Percentiles rank a stretch among this genome's conserved stretches.
Conservation (phyloP, 352 stramenopile species). For the Phytophthora citrophthora region DNA sequence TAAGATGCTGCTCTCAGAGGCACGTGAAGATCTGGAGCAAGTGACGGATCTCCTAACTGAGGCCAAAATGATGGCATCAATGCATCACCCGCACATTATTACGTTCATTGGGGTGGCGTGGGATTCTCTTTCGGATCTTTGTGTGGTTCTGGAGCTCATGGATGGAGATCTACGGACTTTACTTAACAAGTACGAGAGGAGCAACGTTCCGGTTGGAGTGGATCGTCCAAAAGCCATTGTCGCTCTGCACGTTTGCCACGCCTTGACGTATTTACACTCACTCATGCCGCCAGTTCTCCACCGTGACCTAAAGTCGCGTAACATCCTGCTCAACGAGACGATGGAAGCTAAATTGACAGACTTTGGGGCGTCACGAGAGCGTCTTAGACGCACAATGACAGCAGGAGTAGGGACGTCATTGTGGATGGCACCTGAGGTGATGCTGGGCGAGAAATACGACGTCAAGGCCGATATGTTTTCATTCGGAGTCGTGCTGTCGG, state of each 20-base stretch:
- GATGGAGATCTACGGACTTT: slow-evolving; percentile 3
- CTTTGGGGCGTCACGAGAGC: slow-evolving; percentile 26
- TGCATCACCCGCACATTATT: slow-evolving; percentile 63
- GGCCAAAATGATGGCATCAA: slow-evolving; percentile 45
- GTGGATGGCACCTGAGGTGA: slow-evolving; percentile 14
- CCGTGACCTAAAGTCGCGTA: slow-evolving; percentile 62
- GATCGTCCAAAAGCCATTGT: slow-evolving; percentile 16
- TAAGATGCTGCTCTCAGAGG: slow-evolving; percentile 43
- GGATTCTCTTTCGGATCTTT: slow-evolving; percentile 42
- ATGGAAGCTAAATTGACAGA: slow-evolving; percentile 33
- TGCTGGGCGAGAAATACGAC: slow-evolving; percentile 17
- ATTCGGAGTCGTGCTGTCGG: slow-evolving; percentile 12
- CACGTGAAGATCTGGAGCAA: slow-evolving; percentile 19
- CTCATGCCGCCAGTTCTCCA: slow-evolving; percentile 37
- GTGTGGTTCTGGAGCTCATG: slow-evolving; percentile 51
- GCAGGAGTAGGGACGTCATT: slow-evolving; percentile 16
- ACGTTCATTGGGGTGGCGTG: slow-evolving; percentile 62
- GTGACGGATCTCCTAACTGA: slow-evolving; percentile 50
- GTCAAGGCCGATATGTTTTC: slow-evolving; percentile 17
- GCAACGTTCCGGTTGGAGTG: slow-evolving; percentile 4
- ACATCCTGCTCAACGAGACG: slow-evolving; percentile 43
- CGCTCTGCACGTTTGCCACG: slow-evolving; percentile 39
- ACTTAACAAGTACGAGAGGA: not conserved
- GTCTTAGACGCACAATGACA: slow-evolving; percentile 12
- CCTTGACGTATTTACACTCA: slow-evolving; percentile 24